phyloP scores from a whole-genome alignment of 352 stramenopile genomes.

The Aphanomyces cochlioides region DNA sequence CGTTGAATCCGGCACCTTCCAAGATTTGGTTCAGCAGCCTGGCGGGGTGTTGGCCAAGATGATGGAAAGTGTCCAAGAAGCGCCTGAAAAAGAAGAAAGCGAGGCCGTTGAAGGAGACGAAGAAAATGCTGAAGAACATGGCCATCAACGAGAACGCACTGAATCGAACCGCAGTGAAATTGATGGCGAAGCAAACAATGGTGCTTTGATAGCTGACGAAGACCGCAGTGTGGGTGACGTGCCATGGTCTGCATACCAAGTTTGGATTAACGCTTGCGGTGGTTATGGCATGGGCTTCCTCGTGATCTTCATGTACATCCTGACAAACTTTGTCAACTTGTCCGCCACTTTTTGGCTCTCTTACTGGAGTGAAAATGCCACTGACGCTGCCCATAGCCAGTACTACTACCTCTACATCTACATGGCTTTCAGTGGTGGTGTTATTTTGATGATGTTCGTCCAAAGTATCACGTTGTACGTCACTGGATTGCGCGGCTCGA shows the following conservation, averaged over 20 bases:
- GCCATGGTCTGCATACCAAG: slow-evolving; percentile 54
- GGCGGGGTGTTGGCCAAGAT: slow-evolving; percentile 55
- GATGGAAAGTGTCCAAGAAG: slow-evolving; percentile 62
- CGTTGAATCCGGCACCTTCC: slow-evolving; percentile 55
- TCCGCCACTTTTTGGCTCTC: slow-evolving; percentile 81
- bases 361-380: slow-evolving; percentile 80
- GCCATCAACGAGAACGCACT: slow-evolving; percentile 43
- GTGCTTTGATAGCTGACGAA: slow-evolving; percentile 60
- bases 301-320: slow-evolving; percentile 53
- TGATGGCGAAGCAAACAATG: slow-evolving; percentile 35
- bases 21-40: slow-evolving; percentile 47
- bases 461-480: slow-evolving; percentile 57
- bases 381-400: slow-evolving; percentile 34
- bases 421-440: slow-evolving; percentile 55
- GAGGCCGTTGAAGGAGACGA: slow-evolving; percentile 33
- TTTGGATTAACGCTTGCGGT: slow-evolving; percentile 67
- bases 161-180: slow-evolving; percentile 57
- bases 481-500: slow-evolving; percentile 52
- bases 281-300: slow-evolving; percentile 45
- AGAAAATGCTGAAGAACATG: slow-evolving; percentile 37
- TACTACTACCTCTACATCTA: slow-evolving; percentile 76
- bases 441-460: slow-evolving; percentile 56
- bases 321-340: slow-evolving; percentile 33
- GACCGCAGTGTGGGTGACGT: slow-evolving; percentile 72
- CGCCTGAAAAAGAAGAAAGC: slow-evolving; percentile 47